phyloP scores from a whole-genome alignment of 2,329 filamentous ascomycete species.

The Pseudogymnoascus sp. region DNA sequence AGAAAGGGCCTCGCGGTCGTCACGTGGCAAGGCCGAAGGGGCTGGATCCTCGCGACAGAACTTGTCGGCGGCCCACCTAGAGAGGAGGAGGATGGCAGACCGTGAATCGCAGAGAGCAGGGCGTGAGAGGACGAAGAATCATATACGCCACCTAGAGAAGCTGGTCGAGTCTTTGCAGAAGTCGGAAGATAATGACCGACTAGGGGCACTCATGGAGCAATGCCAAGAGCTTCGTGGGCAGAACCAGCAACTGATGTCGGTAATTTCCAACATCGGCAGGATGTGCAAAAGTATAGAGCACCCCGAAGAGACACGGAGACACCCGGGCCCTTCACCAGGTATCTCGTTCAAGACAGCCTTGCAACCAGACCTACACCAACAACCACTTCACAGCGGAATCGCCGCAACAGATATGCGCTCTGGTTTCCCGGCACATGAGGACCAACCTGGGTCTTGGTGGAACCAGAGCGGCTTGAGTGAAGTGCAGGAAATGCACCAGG shows the following conservation, averaged over 20 bases:
- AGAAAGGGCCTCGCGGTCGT: background rate
- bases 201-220: conserved; percentile 1
- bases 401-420: background rate
- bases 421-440: background rate
- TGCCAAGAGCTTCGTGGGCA: background rate
- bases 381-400: background rate
- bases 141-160: conserved; percentile 1
- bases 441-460: background rate
- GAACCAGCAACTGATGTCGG: background rate
- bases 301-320: background rate
- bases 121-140: conserved; percentile 1
- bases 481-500: background rate
- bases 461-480: background rate
- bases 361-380: background rate
- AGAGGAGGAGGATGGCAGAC: background rate
- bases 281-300: background rate
- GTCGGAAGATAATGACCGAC: background rate
- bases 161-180: background rate
- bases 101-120: background rate
- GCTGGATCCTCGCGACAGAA: background rate
- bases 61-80: background rate
- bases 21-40: conserved; percentile 1
- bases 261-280: conserved; percentile 1
- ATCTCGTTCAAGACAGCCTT: background rate
- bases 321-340: background rate